Base-by-base conservation (phyloP, 192 early-diverging fungal species). In the Geosiphon pyriformis region DNA sequence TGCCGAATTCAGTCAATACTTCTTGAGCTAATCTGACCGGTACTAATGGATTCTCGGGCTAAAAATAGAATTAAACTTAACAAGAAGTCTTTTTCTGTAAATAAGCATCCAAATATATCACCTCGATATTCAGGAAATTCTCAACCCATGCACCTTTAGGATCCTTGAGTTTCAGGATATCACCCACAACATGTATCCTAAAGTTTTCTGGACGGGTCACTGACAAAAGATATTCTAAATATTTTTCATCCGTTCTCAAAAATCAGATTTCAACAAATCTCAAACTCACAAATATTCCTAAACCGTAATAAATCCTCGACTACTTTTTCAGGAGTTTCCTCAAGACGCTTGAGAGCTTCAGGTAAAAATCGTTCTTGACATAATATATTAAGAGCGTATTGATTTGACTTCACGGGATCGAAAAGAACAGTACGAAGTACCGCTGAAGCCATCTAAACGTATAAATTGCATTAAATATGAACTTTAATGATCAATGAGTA, bases 131-230 rank as follows among this genome's bases (percentile, higher is more conserved):
- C 12, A 65, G 64, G 59, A 77, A 77, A 57, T 70, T 35, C 46
- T 74, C 68, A n/a, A 32, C 31, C 76, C 72, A 77, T 10, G 70
- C 64, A 0, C 71, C 78, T 68, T 75, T 76, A 27, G 83, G 83
- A 10, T 76, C 23, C 34, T 49, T 12, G 11, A 82, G 64, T 35
- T 76, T 78, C 25, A 85, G 54, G 25, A 85, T 81, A 64, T 85
- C 58, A 54, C 83, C 83, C 18, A 72, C 65, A 20, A 85, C 79
- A 65, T 85, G 80, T 26, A 85, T 70, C 47, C 80, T 75, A 37
- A 79, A 70, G 59, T 82, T 82, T 51, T 73, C 63, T 22, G 83
- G 79, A 30, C 61, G 50, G 25, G 74, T 76, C 54, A 85, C 80
- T 82, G 48, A 15, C 25, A 29, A 55, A 42, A 26, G 18, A 33